Percentiles rank a stretch among this genome's conserved stretches.
phyloP scores from a whole-genome alignment of 352 stramenopile species.

The Phytopythium litorale region DNA sequence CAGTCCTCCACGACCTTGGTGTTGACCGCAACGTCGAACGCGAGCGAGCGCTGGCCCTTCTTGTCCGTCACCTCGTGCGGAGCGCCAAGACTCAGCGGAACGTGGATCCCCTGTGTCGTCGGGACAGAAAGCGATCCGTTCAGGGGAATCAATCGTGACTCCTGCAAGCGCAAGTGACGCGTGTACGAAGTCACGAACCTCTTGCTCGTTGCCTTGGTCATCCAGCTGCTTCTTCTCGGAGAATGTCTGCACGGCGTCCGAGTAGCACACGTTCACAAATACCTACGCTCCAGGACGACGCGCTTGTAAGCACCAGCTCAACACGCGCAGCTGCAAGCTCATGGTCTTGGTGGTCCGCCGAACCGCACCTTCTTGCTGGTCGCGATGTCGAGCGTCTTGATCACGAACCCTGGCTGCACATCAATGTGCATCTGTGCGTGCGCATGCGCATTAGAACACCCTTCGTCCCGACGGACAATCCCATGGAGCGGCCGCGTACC shows the following conservation, averaged over 20 bases:
- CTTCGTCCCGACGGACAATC: not conserved
- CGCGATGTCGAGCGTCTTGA: constrained; percentile 64
- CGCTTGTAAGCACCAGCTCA: not conserved
- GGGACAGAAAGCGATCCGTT: not conserved
- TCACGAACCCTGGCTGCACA: constrained; percentile 73
- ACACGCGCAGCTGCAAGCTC: not conserved
- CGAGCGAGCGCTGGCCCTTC: constrained; percentile 47
- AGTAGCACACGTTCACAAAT: constrained; percentile 78
- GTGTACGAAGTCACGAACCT: constrained; percentile 20
- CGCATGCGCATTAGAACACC: not conserved
- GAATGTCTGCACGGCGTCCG: constrained; percentile 68
- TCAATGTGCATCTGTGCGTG: constrained; percentile 59
- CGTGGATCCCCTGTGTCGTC: constrained; percentile 52
- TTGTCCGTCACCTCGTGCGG: constrained; percentile 79
- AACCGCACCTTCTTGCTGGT: constrained; percentile 56
- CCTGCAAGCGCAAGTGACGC: no score
- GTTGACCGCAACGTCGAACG: constrained; percentile 81
- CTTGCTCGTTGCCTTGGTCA: constrained; percentile 68
- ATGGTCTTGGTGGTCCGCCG: not conserved
- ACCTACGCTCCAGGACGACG: constrained; percentile 20
- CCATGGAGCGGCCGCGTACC: constrained; percentile 18
- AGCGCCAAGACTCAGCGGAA: constrained; percentile 62
- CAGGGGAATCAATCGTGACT: not conserved
- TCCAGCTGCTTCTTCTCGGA: constrained; percentile 78
- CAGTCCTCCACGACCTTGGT: constrained; percentile 68